Conservation (phyloP, 352 stramenopile species). For the Phytophthora megakarya region DNA sequence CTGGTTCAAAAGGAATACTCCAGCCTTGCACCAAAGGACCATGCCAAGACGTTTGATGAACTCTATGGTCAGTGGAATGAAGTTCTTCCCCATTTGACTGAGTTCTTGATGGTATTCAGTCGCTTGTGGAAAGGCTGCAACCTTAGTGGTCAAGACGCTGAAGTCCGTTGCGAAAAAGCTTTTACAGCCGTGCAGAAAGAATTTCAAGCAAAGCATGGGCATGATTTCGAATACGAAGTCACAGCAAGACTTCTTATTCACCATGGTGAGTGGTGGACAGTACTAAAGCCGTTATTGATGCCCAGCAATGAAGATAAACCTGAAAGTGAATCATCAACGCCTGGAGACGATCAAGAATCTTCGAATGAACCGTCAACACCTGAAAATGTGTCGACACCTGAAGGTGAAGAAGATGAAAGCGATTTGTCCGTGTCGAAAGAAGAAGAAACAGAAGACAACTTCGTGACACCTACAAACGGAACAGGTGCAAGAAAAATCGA, state of each 20-base stretch:
- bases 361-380: neutral
- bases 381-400: neutral
- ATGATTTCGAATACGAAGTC: slow-evolving; percentile 3
- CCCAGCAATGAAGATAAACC: neutral
- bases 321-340: neutral
- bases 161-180: neutral
- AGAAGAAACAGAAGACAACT: neutral
- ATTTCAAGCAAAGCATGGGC: neutral
- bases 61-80: neutral
- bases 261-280: neutral
- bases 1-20: slow-evolving; percentile 3
- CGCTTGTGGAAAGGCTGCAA: neutral
- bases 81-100: neutral
- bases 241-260: slow-evolving; percentile 1
- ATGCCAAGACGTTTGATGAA: neutral
- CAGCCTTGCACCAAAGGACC: neutral
- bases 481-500: neutral
- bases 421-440: neutral
- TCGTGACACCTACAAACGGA: neutral
- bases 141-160: slow-evolving; percentile 4
- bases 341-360: neutral
- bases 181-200: neutral
- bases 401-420: neutral
- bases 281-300: slow-evolving; percentile 1
- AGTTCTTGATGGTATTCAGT: neutral